Evolutionary conservation across 73 alveolate genomes (phyloP).

Genomic region (Paramecium biaurelia): DNA sequence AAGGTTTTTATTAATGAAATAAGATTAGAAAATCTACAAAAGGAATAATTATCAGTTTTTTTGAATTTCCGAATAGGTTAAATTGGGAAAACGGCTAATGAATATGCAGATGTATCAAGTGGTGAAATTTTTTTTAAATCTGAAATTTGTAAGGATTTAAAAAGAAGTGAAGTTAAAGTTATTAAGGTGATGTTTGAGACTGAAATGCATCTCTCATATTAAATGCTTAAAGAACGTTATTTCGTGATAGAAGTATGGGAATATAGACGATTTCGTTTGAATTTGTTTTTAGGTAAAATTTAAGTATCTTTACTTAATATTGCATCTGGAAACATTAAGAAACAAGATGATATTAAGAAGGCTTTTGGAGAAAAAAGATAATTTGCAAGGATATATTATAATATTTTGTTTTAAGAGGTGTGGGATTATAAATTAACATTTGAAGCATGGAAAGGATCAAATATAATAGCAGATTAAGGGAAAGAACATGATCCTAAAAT

Average conservation of each 20-base stretch:
- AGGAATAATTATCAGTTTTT: constrained; percentile 20
- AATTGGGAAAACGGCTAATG: constrained; percentile 11
- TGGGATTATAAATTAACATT: constrained; percentile 64
- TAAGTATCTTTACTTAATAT: constrained; percentile 18
- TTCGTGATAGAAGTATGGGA: constrained; percentile 63
- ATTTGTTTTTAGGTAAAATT: constrained; percentile 48
- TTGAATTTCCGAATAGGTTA: constrained; percentile 19
- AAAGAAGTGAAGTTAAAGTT: constrained; percentile 34
- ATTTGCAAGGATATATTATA: constrained; percentile 53
- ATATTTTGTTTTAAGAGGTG: constrained; percentile 43
- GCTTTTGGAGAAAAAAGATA: constrained; percentile 53
- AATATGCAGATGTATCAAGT: constrained; percentile 40
- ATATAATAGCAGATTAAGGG: constrained; percentile 56
- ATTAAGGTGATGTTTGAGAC: constrained; percentile 50
- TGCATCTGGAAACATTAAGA: constrained; percentile 53
- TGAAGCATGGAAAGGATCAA: constrained; percentile 57
- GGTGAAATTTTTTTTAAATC: constrained; percentile 15
- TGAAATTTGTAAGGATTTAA: constrained; percentile 34
- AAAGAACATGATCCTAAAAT: constrained; percentile 27
- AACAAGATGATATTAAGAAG: constrained; percentile 52
- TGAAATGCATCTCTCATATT: constrained; percentile 57
- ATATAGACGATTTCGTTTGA: constrained; percentile 46
- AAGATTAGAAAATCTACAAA: constrained; percentile 17
- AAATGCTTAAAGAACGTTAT: constrained; percentile 51
- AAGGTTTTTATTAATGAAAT: constrained; percentile 39